A percentile compares a stretch with the other conserved stretches of the same genome.
Conservation (phyloP, 2,329 filamentous ascomycete species). For the Metarhizium humberi region DNA sequence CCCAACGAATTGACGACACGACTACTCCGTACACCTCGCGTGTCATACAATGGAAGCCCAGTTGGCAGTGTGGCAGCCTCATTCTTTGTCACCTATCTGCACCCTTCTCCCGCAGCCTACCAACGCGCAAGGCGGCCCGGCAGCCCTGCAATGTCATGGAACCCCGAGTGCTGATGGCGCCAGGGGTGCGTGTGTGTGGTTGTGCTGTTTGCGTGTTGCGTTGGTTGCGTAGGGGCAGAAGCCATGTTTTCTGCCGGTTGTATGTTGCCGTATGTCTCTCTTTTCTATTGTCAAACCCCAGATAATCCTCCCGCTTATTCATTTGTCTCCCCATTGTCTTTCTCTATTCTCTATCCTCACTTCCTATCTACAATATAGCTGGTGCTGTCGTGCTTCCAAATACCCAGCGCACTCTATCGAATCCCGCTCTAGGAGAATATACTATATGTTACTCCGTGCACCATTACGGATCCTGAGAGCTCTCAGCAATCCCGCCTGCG, state of each 20-base stretch:
- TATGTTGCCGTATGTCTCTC: conserved; percentile 1
- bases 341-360: not conserved
- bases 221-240: not conserved
- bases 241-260: not conserved
- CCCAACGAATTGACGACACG: too few species aligned
- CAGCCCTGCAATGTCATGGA: not conserved
- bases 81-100: not conserved
- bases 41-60: not conserved
- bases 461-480: not conserved
- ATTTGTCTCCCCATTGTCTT: not conserved
- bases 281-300: conserved; percentile 1
- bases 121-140: not conserved
- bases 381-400: not conserved
- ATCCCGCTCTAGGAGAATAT: not conserved
- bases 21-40: too few species aligned
- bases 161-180: not conserved
- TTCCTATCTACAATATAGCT: not conserved
- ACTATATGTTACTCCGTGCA: not conserved
- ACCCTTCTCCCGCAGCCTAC: not conserved
- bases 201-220: not conserved
- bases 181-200: not conserved
- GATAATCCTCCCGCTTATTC: not conserved
- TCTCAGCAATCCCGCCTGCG: not conserved
- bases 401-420: not conserved
- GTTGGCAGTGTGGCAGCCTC: not conserved